Evolutionary conservation across 345 rosid genomes (phyloP).

Genomic region (Sisymbrium altissimum): DNA sequence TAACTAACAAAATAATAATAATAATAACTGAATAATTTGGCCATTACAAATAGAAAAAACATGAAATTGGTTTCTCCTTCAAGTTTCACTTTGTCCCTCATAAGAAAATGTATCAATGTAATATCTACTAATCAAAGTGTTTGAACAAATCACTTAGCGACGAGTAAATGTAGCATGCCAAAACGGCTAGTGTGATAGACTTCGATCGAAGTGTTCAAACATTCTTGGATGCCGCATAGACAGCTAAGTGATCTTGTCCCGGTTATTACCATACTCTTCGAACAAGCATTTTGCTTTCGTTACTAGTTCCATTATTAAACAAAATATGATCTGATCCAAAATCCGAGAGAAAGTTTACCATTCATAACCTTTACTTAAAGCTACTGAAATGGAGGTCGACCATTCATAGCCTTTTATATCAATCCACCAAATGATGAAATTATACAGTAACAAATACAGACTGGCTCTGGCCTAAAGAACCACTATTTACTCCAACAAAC

Average conservation of each 20-base stretch:
- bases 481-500: slow-evolving; percentile 33
- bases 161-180: background rate
- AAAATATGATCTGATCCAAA: too few relatives aligned
- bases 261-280: background rate
- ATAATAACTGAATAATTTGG: background rate
- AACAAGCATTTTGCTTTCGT: background rate
- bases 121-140: background rate
- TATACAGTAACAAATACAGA: too few relatives aligned
- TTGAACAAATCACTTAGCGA: background rate
- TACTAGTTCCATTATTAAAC: background rate
- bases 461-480: slow-evolving; percentile 21
- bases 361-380: too few relatives aligned
- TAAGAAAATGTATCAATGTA: background rate
- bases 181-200: background rate
- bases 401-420: too few relatives aligned
- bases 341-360: too few relatives aligned
- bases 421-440: too few relatives aligned
- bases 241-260: too few relatives aligned
- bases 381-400: too few relatives aligned
- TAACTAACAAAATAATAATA: background rate
- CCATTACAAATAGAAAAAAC: background rate
- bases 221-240: background rate
- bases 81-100: background rate
- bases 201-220: background rate
- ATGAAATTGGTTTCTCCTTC: background rate